Conservation (phyloP, 306 rosid genomes). For the Cucurbita moschata region DNA sequence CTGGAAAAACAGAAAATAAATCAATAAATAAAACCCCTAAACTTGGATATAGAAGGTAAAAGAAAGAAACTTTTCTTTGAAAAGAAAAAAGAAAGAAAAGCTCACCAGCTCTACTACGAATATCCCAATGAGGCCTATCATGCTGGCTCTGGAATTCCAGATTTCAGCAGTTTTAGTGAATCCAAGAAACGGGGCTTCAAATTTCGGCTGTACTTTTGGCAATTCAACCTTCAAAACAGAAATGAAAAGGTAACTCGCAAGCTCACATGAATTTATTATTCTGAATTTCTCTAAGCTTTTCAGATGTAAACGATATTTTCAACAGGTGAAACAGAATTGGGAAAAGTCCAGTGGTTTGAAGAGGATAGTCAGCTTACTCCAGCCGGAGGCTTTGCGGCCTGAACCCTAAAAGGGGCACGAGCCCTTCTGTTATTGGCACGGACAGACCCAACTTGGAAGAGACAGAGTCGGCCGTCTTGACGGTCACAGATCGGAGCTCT, state of each 20-base stretch:
- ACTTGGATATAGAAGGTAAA: background rate
- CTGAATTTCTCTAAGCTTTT: background rate
- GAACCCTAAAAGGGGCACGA: constrained; percentile 26
- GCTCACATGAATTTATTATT: background rate
- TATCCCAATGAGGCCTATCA: constrained; percentile 79
- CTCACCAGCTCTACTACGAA: constrained; percentile 71
- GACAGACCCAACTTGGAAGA: constrained; percentile 12
- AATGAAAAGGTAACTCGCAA: background rate
- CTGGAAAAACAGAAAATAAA: constrained; percentile 27
- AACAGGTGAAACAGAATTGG: background rate
- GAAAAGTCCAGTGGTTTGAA: background rate
- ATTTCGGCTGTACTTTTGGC: constrained; percentile 68
- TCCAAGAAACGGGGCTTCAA: constrained; percentile 63
- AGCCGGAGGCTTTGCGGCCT: constrained; percentile 61
- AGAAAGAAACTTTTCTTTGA: background rate
- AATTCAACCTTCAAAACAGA: constrained; percentile 45
- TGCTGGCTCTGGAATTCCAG: constrained; percentile 95
- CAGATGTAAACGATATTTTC: background rate
- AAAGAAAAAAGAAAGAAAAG: background rate
- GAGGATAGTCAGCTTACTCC: constrained; percentile 34
- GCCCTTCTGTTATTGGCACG: constrained; percentile 5
- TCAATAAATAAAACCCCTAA: background rate
- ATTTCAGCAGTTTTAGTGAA: constrained; percentile 78
- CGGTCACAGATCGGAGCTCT: constrained; percentile 6
- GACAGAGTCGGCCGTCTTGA: constrained; percentile 9